Base-by-base conservation (phyloP, 768 basidiomycete genomes). In the Punctularia strigosozonata region DNA sequence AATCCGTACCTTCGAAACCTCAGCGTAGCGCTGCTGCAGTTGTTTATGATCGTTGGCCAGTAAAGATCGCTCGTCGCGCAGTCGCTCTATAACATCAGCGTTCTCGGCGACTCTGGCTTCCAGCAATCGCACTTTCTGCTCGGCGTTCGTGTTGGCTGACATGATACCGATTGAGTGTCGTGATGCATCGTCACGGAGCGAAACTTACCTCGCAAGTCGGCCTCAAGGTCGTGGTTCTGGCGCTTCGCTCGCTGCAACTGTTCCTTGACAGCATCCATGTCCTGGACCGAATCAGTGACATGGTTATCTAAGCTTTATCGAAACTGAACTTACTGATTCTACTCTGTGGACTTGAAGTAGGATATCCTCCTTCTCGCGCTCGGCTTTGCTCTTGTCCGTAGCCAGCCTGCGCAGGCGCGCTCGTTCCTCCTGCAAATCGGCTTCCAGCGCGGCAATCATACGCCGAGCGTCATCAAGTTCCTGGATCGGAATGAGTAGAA, bases 21-120 rank as follows among this genome's bases (percentile, higher is more conserved):
- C 74, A 3, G 72, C 57, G 47, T 78, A 80, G 15, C 71, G 74
- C 17, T 67, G 68, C 51, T 89, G 83, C 22, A 90, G 66, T 33
- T 73, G 67, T 53, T 81, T 82, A 50, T 88, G 75, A 47, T 89
- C 83, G 13, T 61, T 56, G 6, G 66, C 68, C 19, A 91, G 71
- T 35, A 79, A 53, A 21, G 79, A 69, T 3, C 85, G 80, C 50
- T 91, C 88, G 43, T 80, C 72, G 17, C 88, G 73, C 23, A 91
- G 63, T 22, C 80, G 74, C 20, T 85, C 75, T 35, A 89, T 82
- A 3, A 73, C 71, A 42, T 75, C 71, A 0, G 65, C 58, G 42
- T 87, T 90, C 56, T 83, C 80, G 8, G 68, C 58, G 8, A 85
- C 77, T 41, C 73, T 79, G 32, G 58, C 61, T 53, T 84, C 78